These are phyloP conservation scores for Prosopis cineraria DNA, from an alignment of 306 rosid species.

Conservation along the genomic window DNA sequence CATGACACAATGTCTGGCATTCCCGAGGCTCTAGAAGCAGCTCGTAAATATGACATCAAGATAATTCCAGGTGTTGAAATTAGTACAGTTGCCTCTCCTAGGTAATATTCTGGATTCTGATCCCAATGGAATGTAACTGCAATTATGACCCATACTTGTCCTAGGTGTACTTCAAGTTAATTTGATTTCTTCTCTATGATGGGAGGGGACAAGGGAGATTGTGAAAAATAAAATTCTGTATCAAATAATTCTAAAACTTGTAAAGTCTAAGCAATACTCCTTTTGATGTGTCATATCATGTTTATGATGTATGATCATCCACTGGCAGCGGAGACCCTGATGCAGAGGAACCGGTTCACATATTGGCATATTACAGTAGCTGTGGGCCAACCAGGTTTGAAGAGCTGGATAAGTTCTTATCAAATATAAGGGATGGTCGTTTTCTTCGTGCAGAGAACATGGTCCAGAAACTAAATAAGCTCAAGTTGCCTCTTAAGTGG, in stretches of 20 bases:
- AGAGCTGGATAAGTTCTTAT: slow-evolving; percentile 69
- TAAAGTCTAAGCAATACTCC: background rate
- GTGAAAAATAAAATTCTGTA: background rate
- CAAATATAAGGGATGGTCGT: slow-evolving; percentile 89
- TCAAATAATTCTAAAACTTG: background rate
- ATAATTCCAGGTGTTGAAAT: slow-evolving; percentile 98
- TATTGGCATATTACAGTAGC: slow-evolving; percentile 95
- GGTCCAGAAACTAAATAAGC: slow-evolving; percentile 79
- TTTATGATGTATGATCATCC: slow-evolving; percentile 34
- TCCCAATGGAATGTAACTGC: background rate
- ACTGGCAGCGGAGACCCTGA: slow-evolving; percentile 67
- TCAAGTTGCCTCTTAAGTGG: slow-evolving; percentile 87
- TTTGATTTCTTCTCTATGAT: slow-evolving; percentile 18
- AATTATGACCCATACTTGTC: background rate
- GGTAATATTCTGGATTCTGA: slow-evolving; percentile 47
- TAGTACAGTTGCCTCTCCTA: slow-evolving; percentile 71
- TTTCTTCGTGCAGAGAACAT: slow-evolving; percentile 84
- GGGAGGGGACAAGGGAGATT: background rate
- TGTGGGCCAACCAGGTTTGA: slow-evolving; percentile 76
- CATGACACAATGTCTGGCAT: slow-evolving; percentile 97
- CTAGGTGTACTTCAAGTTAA: background rate
- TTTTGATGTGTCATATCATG: background rate
- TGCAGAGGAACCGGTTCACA: slow-evolving; percentile 88
- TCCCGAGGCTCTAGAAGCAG: slow-evolving; percentile 85
- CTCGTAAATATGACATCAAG: slow-evolving; percentile 83